These are phyloP conservation scores for Centaurea solstitialis DNA, from an alignment of 129 eudicot species.

Conservation along the genomic window DNA sequence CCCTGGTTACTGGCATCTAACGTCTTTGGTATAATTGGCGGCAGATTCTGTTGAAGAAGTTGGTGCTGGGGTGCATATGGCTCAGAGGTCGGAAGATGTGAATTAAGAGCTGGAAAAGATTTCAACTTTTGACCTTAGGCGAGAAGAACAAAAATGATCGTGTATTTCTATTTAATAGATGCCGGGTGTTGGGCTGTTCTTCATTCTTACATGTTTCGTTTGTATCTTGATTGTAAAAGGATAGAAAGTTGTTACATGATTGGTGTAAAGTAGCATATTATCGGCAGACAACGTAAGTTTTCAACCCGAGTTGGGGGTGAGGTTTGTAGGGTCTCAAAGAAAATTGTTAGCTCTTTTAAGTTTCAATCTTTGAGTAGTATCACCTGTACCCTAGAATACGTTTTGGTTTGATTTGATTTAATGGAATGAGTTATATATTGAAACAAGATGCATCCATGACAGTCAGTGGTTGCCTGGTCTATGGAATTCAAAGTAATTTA, in stretches of 20 bases:
- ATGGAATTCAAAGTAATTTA: no score
- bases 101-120: background rate
- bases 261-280: background rate
- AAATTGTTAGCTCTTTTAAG: background rate
- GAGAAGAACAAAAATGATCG: conserved; percentile 1
- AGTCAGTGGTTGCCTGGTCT: no score
- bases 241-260: background rate
- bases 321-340: background rate
- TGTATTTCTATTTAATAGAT: conserved; percentile 8
- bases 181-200: background rate
- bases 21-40: conserved; percentile 2
- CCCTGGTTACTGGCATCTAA: background rate
- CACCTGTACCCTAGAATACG: background rate
- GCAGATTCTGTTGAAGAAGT: conserved; percentile 24
- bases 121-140: background rate
- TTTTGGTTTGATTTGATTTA: no score
- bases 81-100: conserved; percentile 16
- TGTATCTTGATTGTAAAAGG: background rate
- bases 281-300: background rate
- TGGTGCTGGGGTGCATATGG: background rate
- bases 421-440: no score
- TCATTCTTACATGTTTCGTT: background rate
- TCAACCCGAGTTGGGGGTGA: background rate
- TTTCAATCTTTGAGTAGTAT: background rate
- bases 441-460: no score